These are phyloP conservation scores for Sugiyamaella chiloensis DNA, from an alignment of 805 yeast genomes.

Conservation along the genomic window DNA sequence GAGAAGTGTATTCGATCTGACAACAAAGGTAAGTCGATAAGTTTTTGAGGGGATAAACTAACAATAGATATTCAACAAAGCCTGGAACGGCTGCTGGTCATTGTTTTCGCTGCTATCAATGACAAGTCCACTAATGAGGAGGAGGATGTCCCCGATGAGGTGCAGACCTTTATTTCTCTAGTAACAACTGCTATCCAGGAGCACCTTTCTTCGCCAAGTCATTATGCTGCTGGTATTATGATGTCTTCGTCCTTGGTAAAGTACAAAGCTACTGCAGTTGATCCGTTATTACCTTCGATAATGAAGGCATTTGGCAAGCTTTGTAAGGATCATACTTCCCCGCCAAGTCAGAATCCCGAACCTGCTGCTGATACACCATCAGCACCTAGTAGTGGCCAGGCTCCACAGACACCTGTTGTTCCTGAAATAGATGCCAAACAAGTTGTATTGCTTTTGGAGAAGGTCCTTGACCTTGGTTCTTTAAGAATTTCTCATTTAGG, in stretches of 20 bases:
- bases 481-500: slow-evolving; percentile 82
- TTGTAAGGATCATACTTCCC: slow-evolving; percentile 74
- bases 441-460: slow-evolving; percentile 72
- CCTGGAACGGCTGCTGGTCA: slow-evolving; percentile 9
- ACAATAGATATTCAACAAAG: slow-evolving; percentile 15
- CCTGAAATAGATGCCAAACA: slow-evolving; percentile 72
- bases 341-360: slow-evolving; percentile 18
- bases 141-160: slow-evolving; percentile 58
- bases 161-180: slow-evolving; percentile 56
- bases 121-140: slow-evolving; percentile 40
- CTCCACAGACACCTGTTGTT: slow-evolving; percentile 18
- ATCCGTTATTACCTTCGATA: slow-evolving; percentile 67
- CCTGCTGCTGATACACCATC: slow-evolving; percentile 20
- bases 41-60: too few relatives aligned
- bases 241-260: slow-evolving; percentile 69
- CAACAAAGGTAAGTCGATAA: too few relatives aligned
- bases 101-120: slow-evolving; percentile 50
- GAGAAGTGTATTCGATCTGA: slow-evolving; percentile 81
- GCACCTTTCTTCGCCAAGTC: slow-evolving; percentile 66
- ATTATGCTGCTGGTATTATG: slow-evolving; percentile 76
- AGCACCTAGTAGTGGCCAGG: slow-evolving; percentile 21
- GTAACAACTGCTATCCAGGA: slow-evolving; percentile 71
- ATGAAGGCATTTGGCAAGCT: slow-evolving; percentile 87
- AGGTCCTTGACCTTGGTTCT: slow-evolving; percentile 72
- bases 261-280: slow-evolving; percentile 69